These are phyloP conservation scores for Solanum infundibuliforme DNA, from an alignment of 257 asterid genomes.

Conservation along the genomic window DNA sequence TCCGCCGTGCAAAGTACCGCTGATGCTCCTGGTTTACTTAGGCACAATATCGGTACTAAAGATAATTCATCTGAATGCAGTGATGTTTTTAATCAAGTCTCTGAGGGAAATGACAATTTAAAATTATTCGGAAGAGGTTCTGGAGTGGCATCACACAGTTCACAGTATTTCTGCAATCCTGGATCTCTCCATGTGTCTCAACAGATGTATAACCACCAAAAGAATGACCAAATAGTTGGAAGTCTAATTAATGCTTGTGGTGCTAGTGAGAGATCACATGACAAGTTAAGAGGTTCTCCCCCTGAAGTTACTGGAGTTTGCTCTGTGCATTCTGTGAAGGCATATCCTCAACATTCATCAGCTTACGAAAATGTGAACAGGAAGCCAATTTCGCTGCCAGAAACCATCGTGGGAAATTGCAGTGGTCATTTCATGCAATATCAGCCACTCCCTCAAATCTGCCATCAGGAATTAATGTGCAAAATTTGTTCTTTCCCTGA, in stretches of 20 bases:
- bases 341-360: slow-evolving; percentile 20
- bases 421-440: slow-evolving; percentile 17
- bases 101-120: slow-evolving; percentile 8
- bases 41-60: slow-evolving; percentile 4
- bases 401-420: slow-evolving; percentile 8
- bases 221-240: slow-evolving; percentile 7
- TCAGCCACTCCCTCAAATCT: slow-evolving; percentile 26
- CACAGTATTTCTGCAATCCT: slow-evolving; percentile 14
- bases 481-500: slow-evolving; percentile 18
- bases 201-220: slow-evolving; percentile 9
- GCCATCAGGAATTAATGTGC: slow-evolving; percentile 29
- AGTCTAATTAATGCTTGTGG: slow-evolving; percentile 12
- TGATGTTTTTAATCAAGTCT: slow-evolving; percentile 11
- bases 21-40: background rate
- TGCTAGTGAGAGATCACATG: slow-evolving; percentile 12
- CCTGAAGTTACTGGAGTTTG: slow-evolving; percentile 15
- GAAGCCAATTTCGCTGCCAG: slow-evolving; percentile 12
- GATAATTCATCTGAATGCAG: slow-evolving; percentile 8
- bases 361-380: slow-evolving; percentile 6
- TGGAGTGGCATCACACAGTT: slow-evolving; percentile 7
- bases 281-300: slow-evolving; percentile 16
- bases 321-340: slow-evolving; percentile 26
- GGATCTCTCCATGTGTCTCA: slow-evolving; percentile 13
- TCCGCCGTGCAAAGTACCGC: background rate
- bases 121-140: slow-evolving; percentile 8